Evolutionary conservation across 2,329 filamentous ascomycete genomes (phyloP).

Genomic region (Xylaria digitata): DNA sequence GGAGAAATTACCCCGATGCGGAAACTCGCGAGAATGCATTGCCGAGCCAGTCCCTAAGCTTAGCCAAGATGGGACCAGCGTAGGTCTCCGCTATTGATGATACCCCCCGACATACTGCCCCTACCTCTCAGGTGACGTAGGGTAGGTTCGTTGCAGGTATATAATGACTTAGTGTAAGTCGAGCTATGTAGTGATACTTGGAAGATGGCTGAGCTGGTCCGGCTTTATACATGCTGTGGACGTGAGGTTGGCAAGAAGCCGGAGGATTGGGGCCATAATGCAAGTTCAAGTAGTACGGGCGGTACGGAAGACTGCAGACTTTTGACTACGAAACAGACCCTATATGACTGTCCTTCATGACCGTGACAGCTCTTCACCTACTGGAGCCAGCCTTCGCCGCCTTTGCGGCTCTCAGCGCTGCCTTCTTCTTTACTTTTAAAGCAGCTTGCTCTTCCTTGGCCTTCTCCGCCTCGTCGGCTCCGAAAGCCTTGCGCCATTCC

Average conservation of each 20-base stretch:
- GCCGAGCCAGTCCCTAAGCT: constrained; percentile 10
- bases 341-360: constrained; percentile 14
- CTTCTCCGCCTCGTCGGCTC: constrained; percentile 33
- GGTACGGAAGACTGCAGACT: no score
- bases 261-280: no score
- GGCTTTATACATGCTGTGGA: no score
- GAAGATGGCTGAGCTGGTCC: no score
- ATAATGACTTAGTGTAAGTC: no score
- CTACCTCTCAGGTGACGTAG: not conserved
- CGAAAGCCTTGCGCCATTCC: constrained; percentile 34
- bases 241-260: no score
- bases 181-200: no score
- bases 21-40: constrained; percentile 28
- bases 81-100: not conserved
- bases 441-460: constrained; percentile 32
- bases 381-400: constrained; percentile 24
- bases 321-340: no score
- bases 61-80: not conserved
- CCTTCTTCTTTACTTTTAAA: constrained; percentile 31
- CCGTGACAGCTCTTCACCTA: constrained; percentile 19
- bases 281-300: no score
- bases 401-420: constrained; percentile 25
- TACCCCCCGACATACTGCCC: no score
- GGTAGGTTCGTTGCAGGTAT: no score
- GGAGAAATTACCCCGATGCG: constrained; percentile 23